phyloP scores from a whole-genome alignment of 805 yeast genomes.

The Middelhovenomyces tepae region DNA sequence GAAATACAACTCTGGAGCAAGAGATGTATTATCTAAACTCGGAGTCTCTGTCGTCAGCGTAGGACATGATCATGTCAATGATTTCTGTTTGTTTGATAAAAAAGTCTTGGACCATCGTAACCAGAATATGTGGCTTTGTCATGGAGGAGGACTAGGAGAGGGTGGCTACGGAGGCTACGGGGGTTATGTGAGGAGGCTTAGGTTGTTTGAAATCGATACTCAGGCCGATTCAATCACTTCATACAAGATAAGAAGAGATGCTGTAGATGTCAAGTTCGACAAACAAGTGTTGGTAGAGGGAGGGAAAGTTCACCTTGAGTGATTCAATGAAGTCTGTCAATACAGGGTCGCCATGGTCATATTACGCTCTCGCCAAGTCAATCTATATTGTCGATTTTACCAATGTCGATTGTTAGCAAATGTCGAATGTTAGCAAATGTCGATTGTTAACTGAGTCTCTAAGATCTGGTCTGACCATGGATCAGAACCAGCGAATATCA shows the following conservation, averaged over 20 bases:
- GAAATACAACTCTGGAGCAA: conserved; percentile 54
- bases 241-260: conserved; percentile 66
- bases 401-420: too few relatives aligned
- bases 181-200: conserved; percentile 69
- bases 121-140: conserved; percentile 66
- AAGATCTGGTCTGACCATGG: too few relatives aligned
- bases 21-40: conserved; percentile 46
- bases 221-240: conserved; percentile 40
- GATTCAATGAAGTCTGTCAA: not conserved
- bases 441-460: too few relatives aligned
- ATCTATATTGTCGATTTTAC: too few relatives aligned
- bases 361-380: too few relatives aligned
- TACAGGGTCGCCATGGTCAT: too few relatives aligned
- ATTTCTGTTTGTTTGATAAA: conserved; percentile 64
- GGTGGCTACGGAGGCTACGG: conserved; percentile 96
- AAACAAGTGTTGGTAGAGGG: conserved; percentile 2
- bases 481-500: too few relatives aligned
- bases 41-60: conserved; percentile 71
- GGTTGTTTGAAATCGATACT: conserved; percentile 60
- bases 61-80: conserved; percentile 96
- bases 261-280: not conserved
- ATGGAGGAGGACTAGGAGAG: conserved; percentile 90
- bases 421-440: too few relatives aligned
- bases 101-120: conserved; percentile 20
- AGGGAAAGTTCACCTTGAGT: not conserved